Evolutionary conservation across 2,329 filamentous ascomycete species (phyloP).

Genomic region (Cordyceps farinosa): DNA sequence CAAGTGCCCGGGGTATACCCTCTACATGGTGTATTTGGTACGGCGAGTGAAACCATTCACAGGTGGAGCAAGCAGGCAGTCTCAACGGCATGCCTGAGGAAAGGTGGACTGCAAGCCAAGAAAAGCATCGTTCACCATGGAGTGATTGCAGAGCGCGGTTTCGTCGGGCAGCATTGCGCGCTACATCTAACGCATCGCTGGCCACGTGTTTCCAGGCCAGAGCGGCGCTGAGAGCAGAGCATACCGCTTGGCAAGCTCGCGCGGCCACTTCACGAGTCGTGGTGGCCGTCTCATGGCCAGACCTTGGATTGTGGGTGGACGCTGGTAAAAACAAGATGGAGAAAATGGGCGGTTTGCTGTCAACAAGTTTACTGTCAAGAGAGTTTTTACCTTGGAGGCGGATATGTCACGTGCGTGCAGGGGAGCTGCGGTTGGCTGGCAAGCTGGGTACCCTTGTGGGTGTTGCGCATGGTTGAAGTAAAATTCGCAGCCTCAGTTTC

Average conservation of each 20-base stretch:
- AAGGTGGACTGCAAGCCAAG: neutral
- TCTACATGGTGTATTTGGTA: slow-evolving; percentile 20
- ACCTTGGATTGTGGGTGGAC: too few relatives aligned
- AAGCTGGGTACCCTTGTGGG: neutral
- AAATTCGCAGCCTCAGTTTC: neutral
- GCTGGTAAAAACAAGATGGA: too few relatives aligned
- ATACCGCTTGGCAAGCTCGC: neutral
- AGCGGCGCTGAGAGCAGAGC: neutral
- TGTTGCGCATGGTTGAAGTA: neutral
- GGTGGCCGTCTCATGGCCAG: too few relatives aligned
- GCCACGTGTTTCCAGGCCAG: neutral
- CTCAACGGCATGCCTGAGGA: too few relatives aligned
- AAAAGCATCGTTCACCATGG: neutral
- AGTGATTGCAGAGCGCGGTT: neutral
- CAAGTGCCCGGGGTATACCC: slow-evolving; percentile 19
- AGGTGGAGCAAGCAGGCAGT: neutral
- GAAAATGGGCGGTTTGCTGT: neutral
- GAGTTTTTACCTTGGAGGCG: too few relatives aligned
- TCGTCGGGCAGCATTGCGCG: neutral
- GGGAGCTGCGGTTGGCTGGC: neutral
- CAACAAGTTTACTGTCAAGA: neutral
- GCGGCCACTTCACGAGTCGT: neutral
- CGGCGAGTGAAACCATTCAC: slow-evolving; percentile 22
- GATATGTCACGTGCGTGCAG: neutral
- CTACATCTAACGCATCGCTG: neutral